Evolutionary conservation across 1,284 basidiomycete genomes (phyloP).

Genomic region (Fomitopsis betulina): DNA sequence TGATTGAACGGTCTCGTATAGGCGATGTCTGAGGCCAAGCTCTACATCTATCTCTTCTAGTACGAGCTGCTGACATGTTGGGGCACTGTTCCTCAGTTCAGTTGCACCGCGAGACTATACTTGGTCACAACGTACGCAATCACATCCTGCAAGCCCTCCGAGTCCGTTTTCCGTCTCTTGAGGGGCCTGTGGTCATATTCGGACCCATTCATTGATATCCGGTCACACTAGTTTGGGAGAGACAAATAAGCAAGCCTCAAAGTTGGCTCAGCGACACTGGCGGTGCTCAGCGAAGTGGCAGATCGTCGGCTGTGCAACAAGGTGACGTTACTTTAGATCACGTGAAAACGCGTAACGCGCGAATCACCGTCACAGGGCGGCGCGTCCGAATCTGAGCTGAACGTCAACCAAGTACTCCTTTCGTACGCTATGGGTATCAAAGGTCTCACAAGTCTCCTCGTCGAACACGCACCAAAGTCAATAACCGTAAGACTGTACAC

Average conservation of each 20-base stretch:
- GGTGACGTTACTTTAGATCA: constrained; percentile 12
- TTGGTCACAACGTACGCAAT: not conserved
- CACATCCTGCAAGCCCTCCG: not conserved
- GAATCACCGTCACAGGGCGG: constrained; percentile 3
- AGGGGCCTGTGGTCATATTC: constrained; percentile 4
- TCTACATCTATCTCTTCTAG: constrained; percentile 60
- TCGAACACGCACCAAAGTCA: constrained; percentile 83
- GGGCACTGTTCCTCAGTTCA: constrained; percentile 5
- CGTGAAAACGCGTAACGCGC: constrained; percentile 1
- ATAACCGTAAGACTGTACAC: constrained; percentile 47
- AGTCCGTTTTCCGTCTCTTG: constrained; percentile 7
- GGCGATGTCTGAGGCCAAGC: constrained; percentile 51
- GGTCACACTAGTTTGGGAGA: not conserved
- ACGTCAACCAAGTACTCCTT: not conserved
- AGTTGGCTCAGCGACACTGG: too few species aligned
- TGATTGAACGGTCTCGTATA: constrained; percentile 52
- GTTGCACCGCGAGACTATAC: not conserved
- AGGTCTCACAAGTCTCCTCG: constrained; percentile 87
- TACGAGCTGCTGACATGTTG: constrained; percentile 21
- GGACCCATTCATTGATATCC: not conserved
- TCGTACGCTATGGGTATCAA: constrained; percentile 75
- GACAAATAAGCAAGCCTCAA: too few species aligned
- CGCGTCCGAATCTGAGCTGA: not conserved
- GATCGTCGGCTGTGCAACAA: too few species aligned
- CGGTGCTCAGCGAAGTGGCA: too few species aligned